Percentiles rank a stretch among this genome's conserved stretches.
These are phyloP conservation scores for Fusarium acutatum DNA, from an alignment of 2,329 filamentous ascomycete species.

Conservation along the genomic window DNA sequence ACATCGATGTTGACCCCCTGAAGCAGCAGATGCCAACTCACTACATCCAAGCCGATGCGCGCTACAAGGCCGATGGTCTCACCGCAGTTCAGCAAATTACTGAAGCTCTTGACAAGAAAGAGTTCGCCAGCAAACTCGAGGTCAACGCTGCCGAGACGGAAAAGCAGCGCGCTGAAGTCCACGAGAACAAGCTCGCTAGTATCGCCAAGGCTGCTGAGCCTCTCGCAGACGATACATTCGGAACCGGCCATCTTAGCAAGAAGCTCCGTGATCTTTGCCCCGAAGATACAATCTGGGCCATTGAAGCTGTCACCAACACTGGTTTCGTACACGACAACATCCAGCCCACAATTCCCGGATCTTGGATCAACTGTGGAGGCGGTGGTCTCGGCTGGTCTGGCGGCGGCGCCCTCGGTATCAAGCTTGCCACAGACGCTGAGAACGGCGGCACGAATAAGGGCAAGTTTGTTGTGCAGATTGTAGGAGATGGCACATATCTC, in stretches of 20 bases:
- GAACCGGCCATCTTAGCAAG: slow-evolving; percentile 52
- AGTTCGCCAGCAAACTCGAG: slow-evolving; percentile 51
- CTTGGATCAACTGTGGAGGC: slow-evolving; percentile 83
- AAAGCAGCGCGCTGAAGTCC: slow-evolving; percentile 62
- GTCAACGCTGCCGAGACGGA: slow-evolving; percentile 24
- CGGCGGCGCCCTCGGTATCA: slow-evolving; percentile 78
- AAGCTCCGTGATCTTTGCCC: slow-evolving; percentile 47
- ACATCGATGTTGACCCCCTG: slow-evolving; percentile 71
- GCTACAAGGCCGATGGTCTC: slow-evolving; percentile 73
- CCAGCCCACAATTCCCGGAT: slow-evolving; percentile 71
- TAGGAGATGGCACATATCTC: slow-evolving; percentile 66
- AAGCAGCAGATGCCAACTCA: slow-evolving; percentile 79
- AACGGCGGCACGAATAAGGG: slow-evolving; percentile 54
- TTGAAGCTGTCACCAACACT: slow-evolving; percentile 82
- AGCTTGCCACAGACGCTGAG: slow-evolving; percentile 66
- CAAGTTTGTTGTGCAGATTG: slow-evolving; percentile 63
- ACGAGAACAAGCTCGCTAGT: slow-evolving; percentile 65
- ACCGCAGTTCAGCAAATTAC: slow-evolving; percentile 75
- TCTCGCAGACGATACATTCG: slow-evolving; percentile 62
- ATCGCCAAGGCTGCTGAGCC: slow-evolving; percentile 68
- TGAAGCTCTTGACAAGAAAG: slow-evolving; percentile 62
- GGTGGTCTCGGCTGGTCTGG: slow-evolving; percentile 85
- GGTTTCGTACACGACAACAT: slow-evolving; percentile 75
- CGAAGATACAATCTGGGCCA: slow-evolving; percentile 72
- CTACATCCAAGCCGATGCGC: slow-evolving; percentile 71